Base-by-base conservation (phyloP, 2,329 filamentous ascomycete species). In the Xylaria sp. region DNA sequence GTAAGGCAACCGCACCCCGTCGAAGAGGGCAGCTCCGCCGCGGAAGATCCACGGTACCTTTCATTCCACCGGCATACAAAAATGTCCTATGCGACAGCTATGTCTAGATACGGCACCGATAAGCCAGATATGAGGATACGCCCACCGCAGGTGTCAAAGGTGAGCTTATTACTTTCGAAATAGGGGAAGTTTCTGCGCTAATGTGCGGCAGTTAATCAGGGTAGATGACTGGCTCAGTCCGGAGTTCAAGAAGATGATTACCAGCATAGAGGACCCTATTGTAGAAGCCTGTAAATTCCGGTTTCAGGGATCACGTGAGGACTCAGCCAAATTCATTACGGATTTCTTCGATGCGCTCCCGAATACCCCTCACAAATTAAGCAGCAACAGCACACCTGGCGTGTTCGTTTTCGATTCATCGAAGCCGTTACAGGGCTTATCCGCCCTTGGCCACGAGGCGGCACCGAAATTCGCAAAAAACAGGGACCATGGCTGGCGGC, bases 51-150 rank as follows among this genome's bases (percentile, higher is more conserved):
- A 21, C 50, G 45, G 12, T 36, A 47, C 32, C 24, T 4, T 27
- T 27, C 24, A 27, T 4, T 27, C 24, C 21, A 12, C 6, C 30
- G 2, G 2, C 19, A 39, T 39, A 30, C 57, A 1, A 8, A 24
- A 30, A 19, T 47, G 14, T 6, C 88, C 1, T 99, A 98, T 76
- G 79, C 91, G 36, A 84, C 92, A 47, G 92, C 91, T 19, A 98
- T 99, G 90, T 82, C 86, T 1, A 83, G 81, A 2, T 97, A 94
- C 75, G 96, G 96, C 11, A 92, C 89, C 4, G 96, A 99, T 80
- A 99, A 99, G 79, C 96, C 96, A 3, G 96, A 99, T 77, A 82
- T 95, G 9, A 89, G 96, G 19, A 91, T 94, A 45, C 87, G 12
- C 1, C 1, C 24, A 11, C 48, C 54, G 2, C 19, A 68, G 4